These are phyloP conservation scores for Lantana camara DNA, from an alignment of 257 asterid species.

Conservation along the genomic window DNA sequence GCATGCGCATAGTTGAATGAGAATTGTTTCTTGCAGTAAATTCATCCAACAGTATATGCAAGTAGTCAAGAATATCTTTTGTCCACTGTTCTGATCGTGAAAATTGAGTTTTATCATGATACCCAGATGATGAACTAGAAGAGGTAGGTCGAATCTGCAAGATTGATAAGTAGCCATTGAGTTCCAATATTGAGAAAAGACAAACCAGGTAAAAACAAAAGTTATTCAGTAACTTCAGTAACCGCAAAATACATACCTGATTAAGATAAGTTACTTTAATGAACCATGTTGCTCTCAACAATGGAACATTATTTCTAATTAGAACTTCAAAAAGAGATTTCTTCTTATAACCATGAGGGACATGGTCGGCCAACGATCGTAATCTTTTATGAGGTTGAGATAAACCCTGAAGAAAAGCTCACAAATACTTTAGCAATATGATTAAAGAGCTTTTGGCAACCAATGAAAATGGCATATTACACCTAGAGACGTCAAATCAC, in stretches of 20 bases:
- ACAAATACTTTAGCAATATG: conserved; percentile 22
- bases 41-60: conserved; percentile 91
- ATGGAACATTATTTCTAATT: conserved; percentile 81
- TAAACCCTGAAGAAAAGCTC: conserved; percentile 64
- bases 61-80: conserved; percentile 87
- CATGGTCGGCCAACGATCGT: conserved; percentile 92
- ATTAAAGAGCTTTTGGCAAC: conserved; percentile 1
- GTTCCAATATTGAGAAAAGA: conserved; percentile 5
- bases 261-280: conserved; percentile 94
- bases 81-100: conserved; percentile 98
- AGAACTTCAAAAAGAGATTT: conserved; percentile 88
- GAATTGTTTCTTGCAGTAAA: conserved; percentile 65
- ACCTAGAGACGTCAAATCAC: conserved; percentile 11
- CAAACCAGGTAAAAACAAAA: conserved; percentile 6
- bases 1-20: conserved; percentile 55
- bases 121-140: conserved; percentile 70
- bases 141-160: conserved; percentile 81
- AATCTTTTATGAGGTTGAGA: conserved; percentile 89
- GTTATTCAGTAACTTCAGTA: conserved; percentile 4
- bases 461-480: background rate
- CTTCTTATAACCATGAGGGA: conserved; percentile 90
- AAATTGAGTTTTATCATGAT: conserved; percentile 76
- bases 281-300: conserved; percentile 97
- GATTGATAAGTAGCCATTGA: conserved; percentile 18
- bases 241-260: conserved; percentile 65